Evolutionary conservation across 305 asterid genomes (phyloP).

Genomic region (Solanum hybrid): DNA sequence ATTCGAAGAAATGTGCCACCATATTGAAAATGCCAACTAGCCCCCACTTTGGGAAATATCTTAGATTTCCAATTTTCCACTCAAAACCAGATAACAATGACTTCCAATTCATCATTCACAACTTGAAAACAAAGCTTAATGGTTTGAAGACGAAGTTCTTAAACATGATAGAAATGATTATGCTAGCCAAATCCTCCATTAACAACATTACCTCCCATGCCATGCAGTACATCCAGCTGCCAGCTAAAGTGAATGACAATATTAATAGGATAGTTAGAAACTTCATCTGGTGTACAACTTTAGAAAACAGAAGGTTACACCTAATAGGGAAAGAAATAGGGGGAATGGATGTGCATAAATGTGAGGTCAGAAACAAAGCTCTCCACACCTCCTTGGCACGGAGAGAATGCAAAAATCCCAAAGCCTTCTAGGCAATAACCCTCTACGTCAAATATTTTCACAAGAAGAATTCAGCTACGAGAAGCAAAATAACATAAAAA

Average conservation of each 20-base stretch:
- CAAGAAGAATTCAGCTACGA: neutral
- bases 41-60: neutral
- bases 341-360: neutral
- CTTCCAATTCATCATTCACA: neutral
- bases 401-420: neutral
- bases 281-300: neutral
- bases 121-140: neutral
- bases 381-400: neutral
- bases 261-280: neutral
- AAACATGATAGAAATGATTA: neutral
- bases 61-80: neutral
- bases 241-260: neutral
- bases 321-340: neutral
- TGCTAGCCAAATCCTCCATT: neutral
- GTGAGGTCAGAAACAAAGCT: neutral
- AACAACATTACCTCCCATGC: neutral
- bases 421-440: neutral
- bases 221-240: neutral
- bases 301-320: neutral
- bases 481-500: neutral
- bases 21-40: neutral
- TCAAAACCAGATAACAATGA: neutral
- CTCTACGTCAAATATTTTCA: neutral
- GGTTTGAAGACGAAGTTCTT: neutral
- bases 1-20: neutral